Evolutionary conservation across 2,329 filamentous ascomycete species (phyloP).

Genomic region (Aureobasidium sp.): DNA sequence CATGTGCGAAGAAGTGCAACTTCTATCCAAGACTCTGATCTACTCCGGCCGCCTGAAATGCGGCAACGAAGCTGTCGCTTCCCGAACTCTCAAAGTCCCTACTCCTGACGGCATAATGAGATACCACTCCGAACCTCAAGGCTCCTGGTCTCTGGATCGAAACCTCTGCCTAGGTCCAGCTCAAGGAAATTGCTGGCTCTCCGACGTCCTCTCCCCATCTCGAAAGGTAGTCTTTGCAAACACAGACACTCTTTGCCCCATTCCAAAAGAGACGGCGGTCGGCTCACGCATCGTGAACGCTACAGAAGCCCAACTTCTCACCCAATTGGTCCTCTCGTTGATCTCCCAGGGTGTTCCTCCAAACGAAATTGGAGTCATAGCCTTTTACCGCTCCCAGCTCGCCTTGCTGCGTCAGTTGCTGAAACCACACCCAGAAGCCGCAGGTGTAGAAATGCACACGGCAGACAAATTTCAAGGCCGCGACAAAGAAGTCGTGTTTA

Average conservation of each 20-base stretch:
- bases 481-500: conserved; percentile 86
- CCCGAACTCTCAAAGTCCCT: conserved; percentile 58
- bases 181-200: conserved; percentile 60
- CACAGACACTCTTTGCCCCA: conserved; percentile 63
- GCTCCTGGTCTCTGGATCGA: background rate
- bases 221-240: conserved; percentile 80
- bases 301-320: conserved; percentile 67
- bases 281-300: conserved; percentile 84
- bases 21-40: conserved; percentile 83
- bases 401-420: conserved; percentile 69
- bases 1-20: conserved; percentile 97
- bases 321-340: conserved; percentile 72
- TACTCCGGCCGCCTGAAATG: conserved; percentile 88
- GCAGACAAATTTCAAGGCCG: conserved; percentile 94
- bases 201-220: conserved; percentile 57
- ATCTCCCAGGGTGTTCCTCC: conserved; percentile 66
- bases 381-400: conserved; percentile 90
- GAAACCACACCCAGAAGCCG: conserved; percentile 31
- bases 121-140: conserved; percentile 23
- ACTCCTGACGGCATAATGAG: conserved; percentile 27
- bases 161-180: conserved; percentile 47
- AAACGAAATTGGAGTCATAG: conserved; percentile 83
- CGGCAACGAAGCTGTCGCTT: conserved; percentile 67
- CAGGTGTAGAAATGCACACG: conserved; percentile 81
- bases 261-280: conserved; percentile 60